These are phyloP conservation scores for Lepiota venenata DNA, from an alignment of 768 basidiomycete species.

Conservation along the genomic window DNA sequence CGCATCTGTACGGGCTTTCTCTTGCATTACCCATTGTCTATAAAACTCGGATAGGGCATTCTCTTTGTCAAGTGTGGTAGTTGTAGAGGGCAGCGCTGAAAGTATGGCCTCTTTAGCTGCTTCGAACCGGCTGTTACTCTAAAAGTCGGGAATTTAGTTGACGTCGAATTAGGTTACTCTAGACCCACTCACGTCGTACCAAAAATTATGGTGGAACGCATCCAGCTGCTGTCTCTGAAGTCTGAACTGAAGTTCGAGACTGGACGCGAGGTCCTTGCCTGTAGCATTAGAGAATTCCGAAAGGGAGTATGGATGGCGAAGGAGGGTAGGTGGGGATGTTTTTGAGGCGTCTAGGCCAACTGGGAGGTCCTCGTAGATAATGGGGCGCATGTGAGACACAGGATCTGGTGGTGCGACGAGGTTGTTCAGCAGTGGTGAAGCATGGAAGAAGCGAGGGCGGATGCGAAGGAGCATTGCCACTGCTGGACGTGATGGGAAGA, in stretches of 20 bases:
- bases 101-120: conserved; percentile 60
- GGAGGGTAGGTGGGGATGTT: conserved; percentile 28
- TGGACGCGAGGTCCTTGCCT: conserved; percentile 26
- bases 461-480: not conserved
- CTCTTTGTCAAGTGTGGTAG: conserved; percentile 56
- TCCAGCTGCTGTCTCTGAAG: conserved; percentile 71
- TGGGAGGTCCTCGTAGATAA: conserved; percentile 65
- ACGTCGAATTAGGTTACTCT: not conserved
- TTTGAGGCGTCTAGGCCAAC: conserved; percentile 11
- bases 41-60: conserved; percentile 73
- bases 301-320: conserved; percentile 75
- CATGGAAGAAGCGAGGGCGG: conserved; percentile 38
- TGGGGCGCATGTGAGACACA: conserved; percentile 74
- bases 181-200: conserved; percentile 65
- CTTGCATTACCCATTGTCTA: conserved; percentile 70
- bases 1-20: conserved; percentile 48
- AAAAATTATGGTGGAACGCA: conserved; percentile 73
- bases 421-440: conserved; percentile 24
- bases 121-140: conserved; percentile 85
- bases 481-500: not conserved
- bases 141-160: conserved; percentile 6
- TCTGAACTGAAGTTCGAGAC: conserved; percentile 65
- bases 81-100: conserved; percentile 46
- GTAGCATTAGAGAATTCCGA: conserved; percentile 53
- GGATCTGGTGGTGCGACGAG: conserved; percentile 73